These are phyloP conservation scores for Rubus idaeus DNA, from an alignment of 306 rosid species.

Conservation along the genomic window DNA sequence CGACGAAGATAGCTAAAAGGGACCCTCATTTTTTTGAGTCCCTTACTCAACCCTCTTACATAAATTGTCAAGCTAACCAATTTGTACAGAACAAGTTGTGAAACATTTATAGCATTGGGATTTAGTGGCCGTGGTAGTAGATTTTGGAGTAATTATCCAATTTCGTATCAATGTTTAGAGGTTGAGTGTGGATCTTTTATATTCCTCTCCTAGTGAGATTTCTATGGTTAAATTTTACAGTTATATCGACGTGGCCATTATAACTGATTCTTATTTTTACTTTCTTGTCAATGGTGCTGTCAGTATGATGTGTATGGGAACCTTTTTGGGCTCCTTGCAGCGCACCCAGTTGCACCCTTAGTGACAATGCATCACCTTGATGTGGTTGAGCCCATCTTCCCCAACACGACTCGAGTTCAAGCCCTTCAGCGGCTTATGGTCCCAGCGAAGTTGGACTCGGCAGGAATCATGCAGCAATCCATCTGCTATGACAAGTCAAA, in stretches of 20 bases:
- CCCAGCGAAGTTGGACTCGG: slow-evolving; percentile 82
- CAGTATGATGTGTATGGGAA: slow-evolving; percentile 98
- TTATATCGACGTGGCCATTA: background rate
- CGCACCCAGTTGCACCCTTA: slow-evolving; percentile 91
- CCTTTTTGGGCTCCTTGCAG: slow-evolving; percentile 88
- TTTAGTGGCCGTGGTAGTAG: background rate
- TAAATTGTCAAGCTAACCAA: background rate
- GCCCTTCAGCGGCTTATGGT: slow-evolving; percentile 65
- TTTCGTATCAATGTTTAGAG: background rate
- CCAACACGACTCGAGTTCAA: slow-evolving; percentile 58
- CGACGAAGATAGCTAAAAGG: background rate
- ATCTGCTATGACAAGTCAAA: slow-evolving; percentile 69
- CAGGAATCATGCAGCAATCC: slow-evolving; percentile 88
- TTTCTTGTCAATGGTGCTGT: slow-evolving; percentile 19
- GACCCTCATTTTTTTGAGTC: background rate
- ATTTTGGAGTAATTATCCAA: background rate
- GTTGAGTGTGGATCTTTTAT: background rate
- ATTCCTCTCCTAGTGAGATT: background rate
- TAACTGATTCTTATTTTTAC: background rate
- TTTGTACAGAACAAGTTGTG: background rate
- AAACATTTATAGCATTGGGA: slow-evolving; percentile 7
- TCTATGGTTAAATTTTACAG: background rate
- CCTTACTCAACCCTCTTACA: background rate
- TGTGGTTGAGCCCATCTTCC: slow-evolving; percentile 95
- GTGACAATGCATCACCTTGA: slow-evolving; percentile 96